These are phyloP conservation scores for Candida tetrigidarum DNA, from an alignment of 1,139 yeast genomes.

Conservation along the genomic window DNA sequence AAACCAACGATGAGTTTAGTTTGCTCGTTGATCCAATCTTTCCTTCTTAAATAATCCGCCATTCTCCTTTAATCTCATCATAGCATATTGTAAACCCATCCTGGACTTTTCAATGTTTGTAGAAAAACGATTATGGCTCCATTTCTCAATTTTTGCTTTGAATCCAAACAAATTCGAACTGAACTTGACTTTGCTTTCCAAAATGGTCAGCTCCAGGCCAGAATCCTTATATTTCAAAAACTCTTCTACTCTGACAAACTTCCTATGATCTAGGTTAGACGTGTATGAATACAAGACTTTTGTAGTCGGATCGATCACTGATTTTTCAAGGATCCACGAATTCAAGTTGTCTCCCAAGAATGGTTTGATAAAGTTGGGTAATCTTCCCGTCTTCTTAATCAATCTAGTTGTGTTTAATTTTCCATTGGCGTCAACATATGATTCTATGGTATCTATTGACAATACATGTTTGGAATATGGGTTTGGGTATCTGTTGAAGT, in stretches of 20 bases:
- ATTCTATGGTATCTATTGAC: conserved; percentile 77
- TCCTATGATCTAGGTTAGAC: conserved; percentile 84
- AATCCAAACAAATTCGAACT: conserved; percentile 73
- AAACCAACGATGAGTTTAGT: too few species aligned
- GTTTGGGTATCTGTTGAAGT: conserved; percentile 85
- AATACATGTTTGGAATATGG: conserved; percentile 91
- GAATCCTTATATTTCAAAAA: conserved; percentile 50
- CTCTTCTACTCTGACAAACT: conserved; percentile 81
- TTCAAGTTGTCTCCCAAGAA: conserved; percentile 74
- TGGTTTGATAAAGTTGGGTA: conserved; percentile 82
- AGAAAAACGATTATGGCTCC: conserved; percentile 76
- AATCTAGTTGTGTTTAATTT: conserved; percentile 73
- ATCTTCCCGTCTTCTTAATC: conserved; percentile 76
- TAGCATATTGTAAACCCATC: conserved; percentile 76
- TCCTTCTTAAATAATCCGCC: conserved; percentile 12
- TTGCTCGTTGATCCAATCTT: not conserved
- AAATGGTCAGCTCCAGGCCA: conserved; percentile 34
- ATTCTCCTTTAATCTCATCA: conserved; percentile 51
- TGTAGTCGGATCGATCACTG: conserved; percentile 68
- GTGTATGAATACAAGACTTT: conserved; percentile 71
- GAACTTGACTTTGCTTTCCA: conserved; percentile 64
- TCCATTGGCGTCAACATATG: conserved; percentile 62
- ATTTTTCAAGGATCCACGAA: conserved; percentile 84
- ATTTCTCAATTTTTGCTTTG: conserved; percentile 75
- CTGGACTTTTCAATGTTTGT: conserved; percentile 70